Evolutionary conservation across 768 basidiomycete genomes (phyloP), one percentile per base, ranked within the genome.

Genomic region (Sarcodon sp.): DNA sequence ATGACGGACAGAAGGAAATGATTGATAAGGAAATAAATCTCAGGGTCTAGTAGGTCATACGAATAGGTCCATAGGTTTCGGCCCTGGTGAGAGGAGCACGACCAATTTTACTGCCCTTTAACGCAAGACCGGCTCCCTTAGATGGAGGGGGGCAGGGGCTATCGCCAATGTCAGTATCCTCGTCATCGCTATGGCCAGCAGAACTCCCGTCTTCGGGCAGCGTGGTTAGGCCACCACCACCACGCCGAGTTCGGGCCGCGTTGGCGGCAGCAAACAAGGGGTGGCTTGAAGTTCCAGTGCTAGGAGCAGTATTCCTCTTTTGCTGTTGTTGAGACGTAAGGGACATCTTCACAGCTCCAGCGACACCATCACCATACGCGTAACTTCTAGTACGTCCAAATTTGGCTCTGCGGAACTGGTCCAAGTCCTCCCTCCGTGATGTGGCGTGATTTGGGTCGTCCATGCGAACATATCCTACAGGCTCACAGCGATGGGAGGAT

Each of bases 301-400:
- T 70, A 4, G 84, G 80, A 5, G 73, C 80, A 7, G 78, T 84
- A 56, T 76, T 87, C 58, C 81, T 75, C 60, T 83, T 88, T 37
- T 69, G 69, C 54, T 59, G 64, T 46, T 61, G 69, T 53, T 67
- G 72, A 27, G 62, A 55, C 35, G 67, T 55, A 31, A 63, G 61
- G 54, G 72, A 76, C 54, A 59, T 64, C 53, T 67, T 64, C 39
- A 13, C 39, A 11, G 16, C 15, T 13, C 39, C 39, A 13, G 39
- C 15, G 39, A 13, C 16, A 18, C 70, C 66, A 39, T 96, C 91
- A n/a, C 91, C 92, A 56, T 90, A 94, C 0, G 91, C 82, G 58
- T 90, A 96, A 0, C 89, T 92, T 59, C 87, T 87, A 49, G 90
- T 88, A 48, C 92, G 82, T 33, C 85, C 83, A 60, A 92, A 91